Percentiles rank a stretch among this genome's conserved stretches.
phyloP scores from a whole-genome alignment of 106 monocot genomes.

The Posidonia australis region DNA sequence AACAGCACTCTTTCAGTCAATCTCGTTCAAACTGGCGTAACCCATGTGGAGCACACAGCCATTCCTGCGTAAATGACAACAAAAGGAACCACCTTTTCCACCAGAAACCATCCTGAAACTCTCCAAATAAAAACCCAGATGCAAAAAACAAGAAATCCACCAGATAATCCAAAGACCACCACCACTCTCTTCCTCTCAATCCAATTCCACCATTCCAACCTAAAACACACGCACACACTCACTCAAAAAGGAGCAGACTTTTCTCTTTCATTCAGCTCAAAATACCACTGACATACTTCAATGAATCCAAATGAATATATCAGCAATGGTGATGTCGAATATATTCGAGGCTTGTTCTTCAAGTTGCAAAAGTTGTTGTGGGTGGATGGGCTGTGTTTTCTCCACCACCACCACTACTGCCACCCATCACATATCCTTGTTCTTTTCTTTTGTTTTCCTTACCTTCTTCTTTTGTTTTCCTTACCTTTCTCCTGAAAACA shows the following conservation, averaged over 20 bases:
- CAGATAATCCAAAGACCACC: background rate
- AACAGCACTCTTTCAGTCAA: background rate
- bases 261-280: background rate
- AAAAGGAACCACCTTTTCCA: slow-evolving; percentile 13
- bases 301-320: no score
- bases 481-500: background rate
- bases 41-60: background rate
- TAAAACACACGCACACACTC: background rate
- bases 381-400: background rate
- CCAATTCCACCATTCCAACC: background rate
- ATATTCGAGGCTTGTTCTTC: slow-evolving; percentile 2
- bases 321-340: no score
- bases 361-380: background rate
- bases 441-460: background rate
- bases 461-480: background rate
- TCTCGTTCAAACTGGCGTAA: background rate
- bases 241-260: background rate
- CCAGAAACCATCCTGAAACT: slow-evolving; percentile 6
- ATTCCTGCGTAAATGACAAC: slow-evolving; percentile 5
- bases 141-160: slow-evolving; percentile 16
- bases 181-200: background rate
- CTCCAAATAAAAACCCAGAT: slow-evolving; percentile 18
- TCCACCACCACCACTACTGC: background rate
- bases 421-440: background rate
- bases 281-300: background rate